Percentiles rank a stretch among this genome's conserved stretches.
phyloP scores from a whole-genome alignment of 2,329 filamentous ascomycete genomes.

The Curvularia lunata region DNA sequence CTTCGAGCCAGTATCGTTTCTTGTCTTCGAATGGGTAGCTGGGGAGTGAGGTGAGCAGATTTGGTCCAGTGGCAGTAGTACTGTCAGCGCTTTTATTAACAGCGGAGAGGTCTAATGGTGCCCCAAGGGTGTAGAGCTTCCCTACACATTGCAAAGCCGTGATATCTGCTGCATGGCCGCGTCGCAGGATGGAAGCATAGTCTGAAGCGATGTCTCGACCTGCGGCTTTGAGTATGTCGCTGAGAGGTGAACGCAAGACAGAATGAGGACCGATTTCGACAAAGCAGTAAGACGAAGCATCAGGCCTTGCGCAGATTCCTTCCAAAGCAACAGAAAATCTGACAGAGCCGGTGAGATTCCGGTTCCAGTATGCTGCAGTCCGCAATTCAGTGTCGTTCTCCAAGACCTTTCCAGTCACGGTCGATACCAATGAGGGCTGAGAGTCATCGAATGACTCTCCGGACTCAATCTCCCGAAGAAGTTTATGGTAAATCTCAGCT shows the following conservation, averaged over 20 bases:
- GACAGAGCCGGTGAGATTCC: conserved; percentile 23
- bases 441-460: neutral
- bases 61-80: neutral
- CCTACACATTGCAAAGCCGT: conserved; percentile 21
- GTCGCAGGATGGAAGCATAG: conserved; percentile 21
- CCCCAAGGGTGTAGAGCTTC: conserved; percentile 6
- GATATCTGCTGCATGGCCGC: conserved; percentile 12
- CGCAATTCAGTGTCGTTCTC: conserved; percentile 1
- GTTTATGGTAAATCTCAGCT: conserved; percentile 23
- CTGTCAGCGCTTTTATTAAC: conserved; percentile 2
- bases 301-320: conserved; percentile 15
- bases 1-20: conserved; percentile 22
- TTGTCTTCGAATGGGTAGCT: conserved; percentile 20
- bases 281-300: conserved; percentile 11
- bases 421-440: conserved; percentile 14
- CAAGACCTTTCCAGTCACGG: conserved; percentile 15
- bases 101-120: conserved; percentile 7
- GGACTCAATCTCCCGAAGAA: conserved; percentile 10
- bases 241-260: conserved; percentile 20
- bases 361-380: conserved; percentile 24
- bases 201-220: conserved; percentile 6
- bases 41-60: conserved; percentile 16
- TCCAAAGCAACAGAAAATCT: conserved; percentile 27
- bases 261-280: conserved; percentile 31
- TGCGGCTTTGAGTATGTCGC: conserved; percentile 12